A percentile compares a stretch with the other conserved stretches of the same genome.
Evolutionary conservation across 2,329 filamentous ascomycete species (phyloP).

Genomic region (Aureobasidium musti): DNA sequence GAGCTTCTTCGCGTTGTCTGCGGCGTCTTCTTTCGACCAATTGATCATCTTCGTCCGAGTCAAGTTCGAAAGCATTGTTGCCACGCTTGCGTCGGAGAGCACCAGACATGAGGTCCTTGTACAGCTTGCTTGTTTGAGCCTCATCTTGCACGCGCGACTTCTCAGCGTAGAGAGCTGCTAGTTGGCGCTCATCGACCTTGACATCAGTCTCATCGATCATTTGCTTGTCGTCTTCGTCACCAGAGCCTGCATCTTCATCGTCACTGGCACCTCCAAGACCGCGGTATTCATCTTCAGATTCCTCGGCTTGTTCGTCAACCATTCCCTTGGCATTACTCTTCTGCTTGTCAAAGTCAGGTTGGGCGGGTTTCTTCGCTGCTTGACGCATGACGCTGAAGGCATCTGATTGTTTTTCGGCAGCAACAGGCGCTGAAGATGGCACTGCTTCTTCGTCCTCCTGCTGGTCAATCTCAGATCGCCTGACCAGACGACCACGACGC

Average conservation of each 20-base stretch:
- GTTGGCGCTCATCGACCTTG: constrained; percentile 73
- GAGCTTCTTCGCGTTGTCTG: constrained; percentile 84
- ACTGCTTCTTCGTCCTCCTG: constrained; percentile 50
- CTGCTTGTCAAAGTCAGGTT: constrained; percentile 74
- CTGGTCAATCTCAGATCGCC: constrained; percentile 46
- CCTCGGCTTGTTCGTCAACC: constrained; percentile 90
- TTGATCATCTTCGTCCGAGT: constrained; percentile 86
- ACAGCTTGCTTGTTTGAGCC: constrained; percentile 84
- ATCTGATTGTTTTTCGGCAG: constrained; percentile 41
- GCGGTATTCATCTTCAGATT: constrained; percentile 98
- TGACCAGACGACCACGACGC: constrained; percentile 53
- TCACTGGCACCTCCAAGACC: constrained; percentile 88
- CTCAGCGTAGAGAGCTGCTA: constrained; percentile 85
- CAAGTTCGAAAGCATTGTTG: constrained; percentile 66
- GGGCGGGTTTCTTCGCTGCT: constrained; percentile 56
- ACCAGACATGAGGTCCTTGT: constrained; percentile 89
- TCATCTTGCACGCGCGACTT: constrained; percentile 79
- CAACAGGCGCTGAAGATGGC: constrained; percentile 21
- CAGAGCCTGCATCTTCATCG: constrained; percentile 77
- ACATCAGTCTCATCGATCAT: constrained; percentile 86
- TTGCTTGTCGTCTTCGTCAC: constrained; percentile 71
- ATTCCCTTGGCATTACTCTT: constrained; percentile 84
- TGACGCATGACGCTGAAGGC: constrained; percentile 74
- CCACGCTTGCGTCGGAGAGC: constrained; percentile 78
- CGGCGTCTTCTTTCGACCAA: constrained; percentile 70